phyloP scores from a whole-genome alignment of 768 basidiomycete genomes.

The Lentinula sp. region DNA sequence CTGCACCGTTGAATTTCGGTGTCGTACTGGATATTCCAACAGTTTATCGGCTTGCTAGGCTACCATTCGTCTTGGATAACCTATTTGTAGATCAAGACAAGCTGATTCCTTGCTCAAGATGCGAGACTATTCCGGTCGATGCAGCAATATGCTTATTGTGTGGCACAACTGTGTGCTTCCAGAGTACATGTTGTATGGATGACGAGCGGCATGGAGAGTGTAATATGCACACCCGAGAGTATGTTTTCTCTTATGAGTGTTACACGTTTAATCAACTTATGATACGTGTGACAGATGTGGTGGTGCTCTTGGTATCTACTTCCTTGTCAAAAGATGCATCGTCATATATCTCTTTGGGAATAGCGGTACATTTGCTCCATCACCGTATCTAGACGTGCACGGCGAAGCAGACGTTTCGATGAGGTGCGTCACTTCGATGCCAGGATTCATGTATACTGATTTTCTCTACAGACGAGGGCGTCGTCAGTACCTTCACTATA shows the following conservation, averaged over 20 bases:
- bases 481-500: slow-evolving; percentile 79
- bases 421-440: slow-evolving; percentile 48
- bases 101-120: slow-evolving; percentile 67
- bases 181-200: slow-evolving; percentile 88
- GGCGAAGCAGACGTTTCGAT: slow-evolving; percentile 91
- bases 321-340: slow-evolving; percentile 89
- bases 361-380: slow-evolving; percentile 82
- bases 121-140: slow-evolving; percentile 73
- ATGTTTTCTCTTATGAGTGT: slow-evolving; percentile 26
- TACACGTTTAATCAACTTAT: neutral
- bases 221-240: slow-evolving; percentile 94
- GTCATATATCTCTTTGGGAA: slow-evolving; percentile 83
- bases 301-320: slow-evolving; percentile 83
- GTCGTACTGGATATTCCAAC: slow-evolving; percentile 78
- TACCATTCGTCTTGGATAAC: slow-evolving; percentile 80
- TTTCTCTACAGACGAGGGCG: slow-evolving; percentile 63
- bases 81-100: slow-evolving; percentile 74
- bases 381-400: slow-evolving; percentile 91
- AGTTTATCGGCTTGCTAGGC: slow-evolving; percentile 73
- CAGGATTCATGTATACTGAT: neutral
- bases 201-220: slow-evolving; percentile 77
- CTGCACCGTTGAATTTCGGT: slow-evolving; percentile 74
- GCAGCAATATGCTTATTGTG: slow-evolving; percentile 92
- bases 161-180: slow-evolving; percentile 81
- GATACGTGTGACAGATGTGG: slow-evolving; percentile 63